Base-by-base conservation (phyloP, 2,329 filamentous ascomycete genomes). In the Plectosphaerella sp. region DNA sequence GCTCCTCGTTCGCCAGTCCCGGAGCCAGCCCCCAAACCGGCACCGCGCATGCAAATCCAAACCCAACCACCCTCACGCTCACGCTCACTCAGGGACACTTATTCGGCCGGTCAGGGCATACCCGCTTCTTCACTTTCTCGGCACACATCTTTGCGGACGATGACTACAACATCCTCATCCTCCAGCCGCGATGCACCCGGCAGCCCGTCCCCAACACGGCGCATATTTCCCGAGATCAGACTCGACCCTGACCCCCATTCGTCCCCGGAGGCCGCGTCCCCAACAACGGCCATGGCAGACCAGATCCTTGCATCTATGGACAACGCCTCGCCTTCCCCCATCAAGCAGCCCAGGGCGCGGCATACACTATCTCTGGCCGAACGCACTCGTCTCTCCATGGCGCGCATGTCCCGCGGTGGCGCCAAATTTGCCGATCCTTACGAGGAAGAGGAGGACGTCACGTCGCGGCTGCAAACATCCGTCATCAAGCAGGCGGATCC, bases 301-400 rank as follows among this genome's bases (percentile, higher is more conserved):
- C 70, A 78, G 41, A 84, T 84, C 42, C 64, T 84, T 5, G 74
- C 75, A 12, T 79, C 77, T 0, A 78, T 84, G 64, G 69, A 75
- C 22, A 73, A 74, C 45, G 72, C 74, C 1, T 83, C 82, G 2
- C 81, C 82, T 0, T 85, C 83, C 0, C 83, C 83, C 0, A 64
- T 71, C 43, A 85, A 83, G 58, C 65, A 63, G 14, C 37, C 58
- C 2, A 78, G 73, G 52, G 69, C 72, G 0, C 74, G 81, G 0
- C 81, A 82, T 48, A 78, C 76, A 0, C 68, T 87, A 9, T 85
- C 86, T 0, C 77, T 94, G 1, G 80, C 87, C 4, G 91, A 95
- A 63, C 86, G 91, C 47, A 95, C 92, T 1, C 83, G 88, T 16
- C 77, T 91, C 50, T 91, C 89, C 16, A 93, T 96, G 84, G 83